These are phyloP conservation scores for Paramecium tetraurelia DNA, from an alignment of 73 alveolate genomes.

Conservation along the genomic window DNA sequence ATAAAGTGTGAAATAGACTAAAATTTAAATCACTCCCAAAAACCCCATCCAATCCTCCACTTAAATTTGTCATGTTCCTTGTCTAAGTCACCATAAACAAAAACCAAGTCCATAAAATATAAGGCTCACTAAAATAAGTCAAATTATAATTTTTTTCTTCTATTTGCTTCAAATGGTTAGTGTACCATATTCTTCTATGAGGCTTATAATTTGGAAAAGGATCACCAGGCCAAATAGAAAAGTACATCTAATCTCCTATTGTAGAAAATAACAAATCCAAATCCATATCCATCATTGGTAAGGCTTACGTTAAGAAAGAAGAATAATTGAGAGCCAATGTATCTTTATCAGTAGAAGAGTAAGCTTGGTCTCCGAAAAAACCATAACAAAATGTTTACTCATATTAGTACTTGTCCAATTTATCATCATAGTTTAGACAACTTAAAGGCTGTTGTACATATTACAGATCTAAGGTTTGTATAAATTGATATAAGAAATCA, in stretches of 20 bases:
- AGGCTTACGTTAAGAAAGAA: neutral
- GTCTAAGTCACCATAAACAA: conserved; percentile 28
- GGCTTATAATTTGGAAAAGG: conserved; percentile 39
- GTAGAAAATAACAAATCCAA: conserved; percentile 8
- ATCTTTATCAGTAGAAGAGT: neutral
- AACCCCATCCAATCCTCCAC: conserved; percentile 16
- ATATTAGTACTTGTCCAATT: neutral
- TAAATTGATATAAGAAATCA: neutral
- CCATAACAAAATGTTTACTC: conserved; percentile 36
- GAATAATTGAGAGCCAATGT: neutral
- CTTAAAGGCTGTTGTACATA: neutral
- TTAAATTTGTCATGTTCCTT: neutral
- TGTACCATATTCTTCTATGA: conserved; percentile 22
- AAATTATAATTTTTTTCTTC: neutral
- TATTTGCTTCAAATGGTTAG: neutral
- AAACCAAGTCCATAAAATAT: conserved; percentile 17
- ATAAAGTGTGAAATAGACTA: neutral
- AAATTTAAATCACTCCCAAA: conserved; percentile 13
- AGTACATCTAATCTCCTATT: neutral
- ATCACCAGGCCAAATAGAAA: conserved; percentile 53
- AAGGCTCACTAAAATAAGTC: conserved; percentile 22
- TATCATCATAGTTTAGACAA: neutral
- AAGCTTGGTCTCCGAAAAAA: neutral
- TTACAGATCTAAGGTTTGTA: neutral
- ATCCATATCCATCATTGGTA: conserved; percentile 44